Base-by-base conservation (phyloP, 345 rosid genomes). In the Rhizophora mangle region DNA sequence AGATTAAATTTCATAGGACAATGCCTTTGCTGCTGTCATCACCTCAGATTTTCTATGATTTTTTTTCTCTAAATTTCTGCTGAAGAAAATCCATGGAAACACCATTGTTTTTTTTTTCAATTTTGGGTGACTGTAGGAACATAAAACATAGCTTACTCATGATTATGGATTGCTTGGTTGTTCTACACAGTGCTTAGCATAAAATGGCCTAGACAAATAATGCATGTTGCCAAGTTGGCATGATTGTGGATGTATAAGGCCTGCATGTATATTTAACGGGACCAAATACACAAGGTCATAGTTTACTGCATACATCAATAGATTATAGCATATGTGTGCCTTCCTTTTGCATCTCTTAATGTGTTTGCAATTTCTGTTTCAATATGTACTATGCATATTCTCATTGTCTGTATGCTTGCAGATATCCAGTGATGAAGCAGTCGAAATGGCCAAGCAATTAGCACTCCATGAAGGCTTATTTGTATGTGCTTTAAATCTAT, bases 381-480 rank as follows among this genome's bases (percentile, higher is more conserved):
- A 11, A 39, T 39, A 39, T 10, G 15, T 39, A 10, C 47, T 47
- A 21, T 76, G 37, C 55, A 39, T 46, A 27, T 30, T 27, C 36
- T 68, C 16, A 6, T n/a, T 62, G 49, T 19, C 52, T 68, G 60
- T 55, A 46, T 67, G 29, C 64, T 70, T 68, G 67, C 81, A 94
- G 98, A 84, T 94, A 74, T 85, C 98, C 52, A 89, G 98, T 76
- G 91, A 88, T 69, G 97, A 89, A 74, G 92, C 97, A 73, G 81
- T 94, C 77, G 97, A 91, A 82, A 91, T 89, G n/a, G 93, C 98
- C 52, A 94, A 89, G 82, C 97, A 94, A 83, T 72, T 94, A 79
- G 98, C 98, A 31, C 90, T 91, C 22, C 90, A 89, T 72, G 97
- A 94, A 85, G 98, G 98, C 79, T 83, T 94, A 86, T 70, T 94